Evolutionary conservation across 805 yeast genomes (phyloP), one percentile per base, ranked within the genome.

Genomic region (Saccharomyces kudriavzevii): DNA sequence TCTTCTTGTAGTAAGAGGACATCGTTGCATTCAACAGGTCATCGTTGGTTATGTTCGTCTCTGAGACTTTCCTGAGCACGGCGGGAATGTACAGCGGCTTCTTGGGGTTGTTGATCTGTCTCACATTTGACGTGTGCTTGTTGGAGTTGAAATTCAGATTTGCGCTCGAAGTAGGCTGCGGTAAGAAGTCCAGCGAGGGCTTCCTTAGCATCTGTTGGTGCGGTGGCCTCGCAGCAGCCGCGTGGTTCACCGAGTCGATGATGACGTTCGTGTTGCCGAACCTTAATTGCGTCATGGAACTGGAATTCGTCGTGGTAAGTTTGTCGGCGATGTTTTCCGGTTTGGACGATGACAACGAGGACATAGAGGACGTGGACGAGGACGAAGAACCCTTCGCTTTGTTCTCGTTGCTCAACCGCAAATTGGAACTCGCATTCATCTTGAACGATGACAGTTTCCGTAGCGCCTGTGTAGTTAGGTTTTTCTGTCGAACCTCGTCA

Each of bases 41-140:
- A 48, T 73, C 77, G n/a, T 70, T 72, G 17, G 73, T 74, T 46
- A 75, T 61, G 49, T 75, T 75, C 1, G 78, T 75, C 54, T 66
- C 69, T 0, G 77, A 69, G 11, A 75, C 74, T 45, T 78, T 77
- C 59, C 88, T 78, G 51, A 91, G 74, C 10, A 91, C 98, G 0
- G 97, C 97, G 0, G 98, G 98, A 0, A 87, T 77, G 63, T 89
- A 91, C 74, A 91, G 74, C 9, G 97, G 97, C 63, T 88, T 85
- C 67, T 89, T 81, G 58, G 89, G 91, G 48, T 85, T 85, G 54
- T 83, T 82, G 56, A 90, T 82, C 63, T 89, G 95, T 65, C 83
- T 85, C 24, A 85, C 30, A 8, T 49, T 54, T 28, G 59, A 59
- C 45, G 60, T 64, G 10, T 49, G 47, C 31, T 24, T 40, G 10